Percentiles rank a stretch among this genome's conserved stretches.
phyloP scores from a whole-genome alignment of 2,329 filamentous ascomycete genomes.

The Cladosporium sp. region DNA sequence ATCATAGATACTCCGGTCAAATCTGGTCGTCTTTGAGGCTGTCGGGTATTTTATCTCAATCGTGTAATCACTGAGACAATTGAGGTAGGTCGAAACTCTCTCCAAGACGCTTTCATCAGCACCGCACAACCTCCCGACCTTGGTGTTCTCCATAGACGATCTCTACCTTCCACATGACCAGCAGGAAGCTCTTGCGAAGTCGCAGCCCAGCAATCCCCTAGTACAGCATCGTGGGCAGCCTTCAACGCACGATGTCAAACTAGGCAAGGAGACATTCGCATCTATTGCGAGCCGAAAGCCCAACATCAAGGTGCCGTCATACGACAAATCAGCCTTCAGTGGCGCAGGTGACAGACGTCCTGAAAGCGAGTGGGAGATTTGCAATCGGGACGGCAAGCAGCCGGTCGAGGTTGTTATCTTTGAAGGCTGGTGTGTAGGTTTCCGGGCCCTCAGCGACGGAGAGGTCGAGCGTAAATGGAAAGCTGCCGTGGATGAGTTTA shows the following conservation, averaged over 20 bases:
- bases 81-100: conserved; percentile 46
- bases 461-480: conserved; percentile 52
- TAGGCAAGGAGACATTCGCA: conserved; percentile 60
- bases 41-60: no score
- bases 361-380: conserved; percentile 54
- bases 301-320: conserved; percentile 61
- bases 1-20: no score
- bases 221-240: conserved; percentile 80
- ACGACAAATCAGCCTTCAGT: conserved; percentile 75
- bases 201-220: conserved; percentile 66
- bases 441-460: conserved; percentile 58
- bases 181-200: conserved; percentile 60
- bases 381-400: conserved; percentile 49
- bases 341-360: conserved; percentile 73
- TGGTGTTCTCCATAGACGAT: conserved; percentile 81
- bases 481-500: conserved; percentile 45
- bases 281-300: conserved; percentile 49
- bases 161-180: conserved; percentile 73
- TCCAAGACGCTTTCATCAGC: conserved; percentile 54
- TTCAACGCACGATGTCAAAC: conserved; percentile 70
- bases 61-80: conserved; percentile 15
- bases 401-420: conserved; percentile 65
- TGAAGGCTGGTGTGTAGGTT: conserved; percentile 89
- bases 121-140: conserved; percentile 57
- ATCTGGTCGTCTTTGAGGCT: no score